Conservation (phyloP, 2,329 filamentous ascomycete species). For the Calonectria henricotiae region DNA sequence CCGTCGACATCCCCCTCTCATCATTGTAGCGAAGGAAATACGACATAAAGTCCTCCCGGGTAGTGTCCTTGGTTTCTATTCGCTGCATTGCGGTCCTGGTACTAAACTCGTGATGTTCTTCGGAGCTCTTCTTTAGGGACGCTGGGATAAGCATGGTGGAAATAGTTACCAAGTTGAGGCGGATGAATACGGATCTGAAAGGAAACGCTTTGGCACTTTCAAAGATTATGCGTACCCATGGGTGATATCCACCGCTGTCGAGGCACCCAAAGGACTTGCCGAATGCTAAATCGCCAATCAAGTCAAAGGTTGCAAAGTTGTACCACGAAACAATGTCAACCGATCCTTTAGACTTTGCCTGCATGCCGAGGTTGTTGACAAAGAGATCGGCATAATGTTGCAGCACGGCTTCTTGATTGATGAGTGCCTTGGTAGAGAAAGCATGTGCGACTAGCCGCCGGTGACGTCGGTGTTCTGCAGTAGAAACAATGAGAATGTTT, state of each 20-base stretch:
- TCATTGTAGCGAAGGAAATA: background rate
- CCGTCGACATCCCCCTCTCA: background rate
- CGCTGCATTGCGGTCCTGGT: background rate
- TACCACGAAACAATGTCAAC: background rate
- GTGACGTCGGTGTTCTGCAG: background rate
- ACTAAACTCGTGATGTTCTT: background rate
- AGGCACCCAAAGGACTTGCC: background rate
- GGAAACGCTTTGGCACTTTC: background rate
- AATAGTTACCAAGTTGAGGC: background rate
- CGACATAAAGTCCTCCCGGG: background rate
- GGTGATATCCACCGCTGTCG: background rate
- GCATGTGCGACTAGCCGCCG: background rate
- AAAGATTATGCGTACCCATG: conserved; percentile 1
- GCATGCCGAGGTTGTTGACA: background rate
- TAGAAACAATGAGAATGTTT: background rate
- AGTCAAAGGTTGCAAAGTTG: background rate
- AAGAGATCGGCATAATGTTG: background rate
- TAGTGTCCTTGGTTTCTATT: background rate
- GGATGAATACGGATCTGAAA: background rate
- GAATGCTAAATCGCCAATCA: background rate
- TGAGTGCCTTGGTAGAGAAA: background rate
- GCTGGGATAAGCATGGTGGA: background rate
- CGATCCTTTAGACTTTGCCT: background rate
- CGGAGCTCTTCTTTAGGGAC: background rate
- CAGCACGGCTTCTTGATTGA: background rate